phyloP scores from a whole-genome alignment of 495 filamentous ascomycete genomes.

The Chaetomium fimeti region DNA sequence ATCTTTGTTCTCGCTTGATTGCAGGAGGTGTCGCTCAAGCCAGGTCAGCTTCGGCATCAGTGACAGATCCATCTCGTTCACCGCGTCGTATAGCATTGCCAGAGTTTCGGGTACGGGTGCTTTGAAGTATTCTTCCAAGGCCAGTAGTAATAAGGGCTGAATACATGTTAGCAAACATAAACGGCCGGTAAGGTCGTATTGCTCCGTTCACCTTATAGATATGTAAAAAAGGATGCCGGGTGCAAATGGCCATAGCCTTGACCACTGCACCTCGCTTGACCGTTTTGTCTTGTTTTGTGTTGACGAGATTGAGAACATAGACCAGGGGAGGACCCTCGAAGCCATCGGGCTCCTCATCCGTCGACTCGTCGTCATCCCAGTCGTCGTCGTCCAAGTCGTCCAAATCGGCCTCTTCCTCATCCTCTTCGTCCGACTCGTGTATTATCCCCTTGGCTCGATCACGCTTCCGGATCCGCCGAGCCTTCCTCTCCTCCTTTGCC shows the following conservation, averaged over 20 bases:
- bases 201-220: constrained; percentile 78
- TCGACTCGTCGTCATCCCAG: constrained; percentile 54
- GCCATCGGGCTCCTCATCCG: constrained; percentile 61
- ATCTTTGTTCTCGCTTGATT: constrained; percentile 88
- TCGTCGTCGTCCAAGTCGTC: constrained; percentile 54
- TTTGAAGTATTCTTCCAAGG: constrained; percentile 96
- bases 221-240: constrained; percentile 94
- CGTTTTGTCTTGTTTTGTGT: constrained; percentile 92
- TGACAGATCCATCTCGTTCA: constrained; percentile 96
- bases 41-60: constrained; percentile 83
- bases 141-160: constrained; percentile 88
- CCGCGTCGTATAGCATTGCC: constrained; percentile 82
- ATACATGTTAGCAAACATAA: constrained; percentile 29
- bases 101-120: constrained; percentile 85
- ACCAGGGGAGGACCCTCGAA: constrained; percentile 86
- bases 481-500: constrained; percentile 52
- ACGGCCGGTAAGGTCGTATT: background rate
- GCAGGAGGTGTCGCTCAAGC: constrained; percentile 81
- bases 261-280: constrained; percentile 92
- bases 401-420: constrained; percentile 44
- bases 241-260: constrained; percentile 99
- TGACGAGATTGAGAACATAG: constrained; percentile 96
- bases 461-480: constrained; percentile 43
- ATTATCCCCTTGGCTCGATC: constrained; percentile 56
- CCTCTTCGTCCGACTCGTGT: constrained; percentile 50